These are phyloP conservation scores for Termitomyces bulborhizus DNA, from an alignment of 768 basidiomycete genomes.

Conservation along the genomic window DNA sequence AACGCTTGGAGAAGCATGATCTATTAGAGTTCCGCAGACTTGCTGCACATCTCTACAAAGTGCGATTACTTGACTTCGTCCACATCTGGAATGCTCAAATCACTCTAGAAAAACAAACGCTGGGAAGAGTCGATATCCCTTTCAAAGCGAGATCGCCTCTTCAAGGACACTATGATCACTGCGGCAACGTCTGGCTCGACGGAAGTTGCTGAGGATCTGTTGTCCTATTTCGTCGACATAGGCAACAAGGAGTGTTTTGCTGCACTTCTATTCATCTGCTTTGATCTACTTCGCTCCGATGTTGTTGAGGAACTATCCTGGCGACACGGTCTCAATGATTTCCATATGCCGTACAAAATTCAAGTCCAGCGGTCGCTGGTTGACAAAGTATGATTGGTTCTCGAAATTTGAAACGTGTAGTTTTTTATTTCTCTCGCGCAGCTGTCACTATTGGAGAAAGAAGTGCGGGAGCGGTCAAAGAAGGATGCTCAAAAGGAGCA, in stretches of 20 bases:
- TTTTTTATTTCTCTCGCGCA: constrained; percentile 18
- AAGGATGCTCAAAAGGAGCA: constrained; percentile 88
- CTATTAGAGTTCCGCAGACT: constrained; percentile 93
- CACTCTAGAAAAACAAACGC: constrained; percentile 75
- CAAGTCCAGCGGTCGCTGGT: constrained; percentile 79
- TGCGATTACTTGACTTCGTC: constrained; percentile 19
- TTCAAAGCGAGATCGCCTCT: constrained; percentile 94
- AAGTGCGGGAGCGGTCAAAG: constrained; percentile 81
- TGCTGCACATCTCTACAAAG: constrained; percentile 96
- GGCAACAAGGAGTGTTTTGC: constrained; percentile 99
- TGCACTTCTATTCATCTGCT: constrained; percentile 84
- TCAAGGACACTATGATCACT: constrained; percentile 94
- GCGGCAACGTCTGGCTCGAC: constrained; percentile 79
- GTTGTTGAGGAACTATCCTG: constrained; percentile 93
- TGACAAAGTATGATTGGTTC: constrained; percentile 48
- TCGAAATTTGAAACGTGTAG: background rate
- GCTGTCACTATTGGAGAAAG: constrained; percentile 79
- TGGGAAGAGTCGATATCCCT: constrained; percentile 97
- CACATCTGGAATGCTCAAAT: background rate
- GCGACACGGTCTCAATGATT: constrained; percentile 95
- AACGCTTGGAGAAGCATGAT: constrained; percentile 82
- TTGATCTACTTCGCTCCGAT: constrained; percentile 91
- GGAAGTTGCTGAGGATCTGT: constrained; percentile 90
- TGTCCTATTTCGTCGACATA: constrained; percentile 96
- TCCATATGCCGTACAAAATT: constrained; percentile 94